Percentiles rank a stretch among this genome's conserved stretches.
Evolutionary conservation across 2,329 filamentous ascomycete genomes (phyloP).

Genomic region (Didymella pomorum): DNA sequence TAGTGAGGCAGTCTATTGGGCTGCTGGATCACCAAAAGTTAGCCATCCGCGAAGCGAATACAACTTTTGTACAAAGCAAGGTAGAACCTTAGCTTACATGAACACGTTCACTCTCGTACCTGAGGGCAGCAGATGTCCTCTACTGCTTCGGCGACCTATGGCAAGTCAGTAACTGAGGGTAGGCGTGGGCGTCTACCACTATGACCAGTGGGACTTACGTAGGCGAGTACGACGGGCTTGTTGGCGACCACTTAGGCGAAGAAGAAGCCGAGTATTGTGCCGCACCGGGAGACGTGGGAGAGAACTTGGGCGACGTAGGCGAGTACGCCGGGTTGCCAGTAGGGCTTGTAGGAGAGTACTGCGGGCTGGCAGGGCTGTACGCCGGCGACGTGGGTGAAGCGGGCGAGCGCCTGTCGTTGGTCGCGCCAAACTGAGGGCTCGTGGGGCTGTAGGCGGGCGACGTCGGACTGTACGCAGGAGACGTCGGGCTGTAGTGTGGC

Average conservation of each 20-base stretch:
- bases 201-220: slow-evolving; percentile 52
- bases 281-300: slow-evolving; percentile 49
- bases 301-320: slow-evolving; percentile 53
- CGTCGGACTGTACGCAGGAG: slow-evolving; percentile 63
- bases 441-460: slow-evolving; percentile 63
- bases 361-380: slow-evolving; percentile 74
- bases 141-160: slow-evolving; percentile 48
- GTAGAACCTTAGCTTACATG: slow-evolving; percentile 46
- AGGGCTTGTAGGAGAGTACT: slow-evolving; percentile 63
- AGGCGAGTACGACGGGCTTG: slow-evolving; percentile 53
- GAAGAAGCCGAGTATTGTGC: slow-evolving; percentile 32
- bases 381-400: slow-evolving; percentile 72
- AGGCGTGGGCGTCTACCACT: slow-evolving; percentile 31
- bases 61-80: slow-evolving; percentile 47
- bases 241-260: slow-evolving; percentile 56
- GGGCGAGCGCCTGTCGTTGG: slow-evolving; percentile 51
- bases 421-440: slow-evolving; percentile 55
- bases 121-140: slow-evolving; percentile 16
- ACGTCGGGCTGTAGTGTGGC: slow-evolving; percentile 57
- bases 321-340: slow-evolving; percentile 61
- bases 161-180: slow-evolving; percentile 30
- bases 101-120: slow-evolving; percentile 8
- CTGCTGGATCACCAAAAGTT: slow-evolving; percentile 40
- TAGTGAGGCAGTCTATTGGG: slow-evolving; percentile 30
- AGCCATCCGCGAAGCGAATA: slow-evolving; percentile 42